Percentiles rank a stretch among this genome's conserved stretches.
phyloP scores from a whole-genome alignment of 1,139 yeast species.

The Yamadazyma sp. region DNA sequence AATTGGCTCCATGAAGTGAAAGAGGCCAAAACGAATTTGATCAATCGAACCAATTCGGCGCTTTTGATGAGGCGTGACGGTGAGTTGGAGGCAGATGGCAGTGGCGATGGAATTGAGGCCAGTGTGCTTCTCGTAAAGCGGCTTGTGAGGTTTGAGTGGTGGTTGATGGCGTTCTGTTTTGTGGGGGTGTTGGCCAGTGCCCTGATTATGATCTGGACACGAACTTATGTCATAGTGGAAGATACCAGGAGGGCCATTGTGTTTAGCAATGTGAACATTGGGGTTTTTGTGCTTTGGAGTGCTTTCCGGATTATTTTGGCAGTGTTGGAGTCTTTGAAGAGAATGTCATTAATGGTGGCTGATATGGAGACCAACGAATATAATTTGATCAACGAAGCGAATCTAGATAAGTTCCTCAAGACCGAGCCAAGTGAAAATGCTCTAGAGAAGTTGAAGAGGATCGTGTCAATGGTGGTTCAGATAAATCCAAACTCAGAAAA shows the following conservation, averaged over 20 bases:
- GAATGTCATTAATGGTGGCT: neutral
- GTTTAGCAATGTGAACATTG: slow-evolving; percentile 33
- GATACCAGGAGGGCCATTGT: slow-evolving; percentile 28
- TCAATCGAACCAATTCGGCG: slow-evolving; percentile 19
- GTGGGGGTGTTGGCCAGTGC: slow-evolving; percentile 25
- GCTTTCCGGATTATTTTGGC: slow-evolving; percentile 20
- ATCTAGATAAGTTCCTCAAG: slow-evolving; percentile 4
- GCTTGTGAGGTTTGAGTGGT: slow-evolving; percentile 21
- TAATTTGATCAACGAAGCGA: slow-evolving; percentile 12
- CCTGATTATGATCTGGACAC: slow-evolving; percentile 25
- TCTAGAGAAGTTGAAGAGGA: neutral
- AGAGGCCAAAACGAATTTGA: slow-evolving; percentile 19
- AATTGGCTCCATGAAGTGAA: slow-evolving; percentile 29
- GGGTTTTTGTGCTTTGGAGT: slow-evolving; percentile 31
- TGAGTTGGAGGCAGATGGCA: neutral
- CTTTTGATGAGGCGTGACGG: slow-evolving; percentile 8
- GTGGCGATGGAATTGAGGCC: slow-evolving; percentile 8
- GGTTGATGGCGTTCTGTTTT: slow-evolving; percentile 26
- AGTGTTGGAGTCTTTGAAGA: slow-evolving; percentile 1
- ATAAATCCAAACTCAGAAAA: too few relatives aligned
- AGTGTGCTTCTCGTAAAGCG: slow-evolving; percentile 16
- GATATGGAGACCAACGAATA: slow-evolving; percentile 10
- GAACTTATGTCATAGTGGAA: slow-evolving; percentile 27
- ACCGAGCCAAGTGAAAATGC: neutral
- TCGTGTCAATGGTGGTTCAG: too few relatives aligned